Base-by-base conservation (phyloP, 768 basidiomycete species). In the Leccinum pellstonianum region DNA sequence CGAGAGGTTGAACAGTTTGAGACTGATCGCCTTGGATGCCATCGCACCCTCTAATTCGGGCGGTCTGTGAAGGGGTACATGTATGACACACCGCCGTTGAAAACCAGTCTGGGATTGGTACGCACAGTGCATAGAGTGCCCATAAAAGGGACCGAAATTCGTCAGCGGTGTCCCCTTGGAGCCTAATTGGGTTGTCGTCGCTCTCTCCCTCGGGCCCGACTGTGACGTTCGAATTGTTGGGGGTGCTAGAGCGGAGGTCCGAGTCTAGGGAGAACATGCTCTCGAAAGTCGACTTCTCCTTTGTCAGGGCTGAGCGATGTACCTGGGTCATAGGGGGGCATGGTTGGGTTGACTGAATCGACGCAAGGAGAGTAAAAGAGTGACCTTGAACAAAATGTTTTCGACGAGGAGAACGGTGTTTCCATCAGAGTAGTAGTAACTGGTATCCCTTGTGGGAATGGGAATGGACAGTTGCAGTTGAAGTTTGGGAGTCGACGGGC, bases 71-170 rank as follows among this genome's bases (percentile, higher is more conserved):
- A 52, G 38, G 31, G 17, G 29, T 11, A 19, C 41, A 53, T 37
- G 57, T 51, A 31, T 46, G 41, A 33, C 53, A 52, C 55, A 57
- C 53, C 61, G 49, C 51, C 25, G 59, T 58, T 15, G 53, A 33
- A 21, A 38, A 2, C 0, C 11, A 38, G 31, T 57, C 48, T n/a
- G 57, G 38, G 41, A 49, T 55, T 55, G 53, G 52, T 53, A 77
- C 82, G 68, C 72, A 86, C 84, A 77, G 66, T 0, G 80, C 78
- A 63, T 84, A 80, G 50, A 83, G 65, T 3, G 79, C 77, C 81
- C 83, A 85, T 37, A 85, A 69, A 41, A 86, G 75, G 4, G 81
- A 81, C 11, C 80, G 75, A 63, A 84, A 83, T 52, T 82, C 79
- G 48, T 79, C 79, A 23, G 76, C 77, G 6, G 76, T 76, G 60